Percentiles rank a stretch among this genome's conserved stretches.
phyloP scores from a whole-genome alignment of 1,284 basidiomycete genomes.

The Cryptococcus sp. region DNA sequence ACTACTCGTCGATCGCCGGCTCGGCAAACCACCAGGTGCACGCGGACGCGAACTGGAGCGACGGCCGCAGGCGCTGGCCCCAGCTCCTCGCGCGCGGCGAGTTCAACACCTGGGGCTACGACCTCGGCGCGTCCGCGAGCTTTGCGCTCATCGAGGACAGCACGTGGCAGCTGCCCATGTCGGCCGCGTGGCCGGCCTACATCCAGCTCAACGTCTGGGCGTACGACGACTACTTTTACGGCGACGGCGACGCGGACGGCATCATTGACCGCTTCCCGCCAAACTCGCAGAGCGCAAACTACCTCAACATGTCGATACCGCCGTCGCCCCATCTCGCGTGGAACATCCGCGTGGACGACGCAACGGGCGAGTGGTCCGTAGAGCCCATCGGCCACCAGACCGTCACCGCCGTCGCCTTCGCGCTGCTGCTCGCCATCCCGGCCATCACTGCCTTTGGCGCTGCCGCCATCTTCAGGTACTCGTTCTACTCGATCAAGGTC shows the following conservation, averaged over 20 bases:
- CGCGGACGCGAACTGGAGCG: constrained; percentile 64
- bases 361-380: constrained; percentile 69
- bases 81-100: constrained; percentile 79
- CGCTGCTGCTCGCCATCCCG: constrained; percentile 72
- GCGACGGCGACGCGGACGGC: constrained; percentile 79
- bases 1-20: constrained; percentile 67
- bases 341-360: constrained; percentile 74
- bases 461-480: constrained; percentile 84
- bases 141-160: constrained; percentile 64
- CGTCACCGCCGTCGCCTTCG: constrained; percentile 79
- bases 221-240: constrained; percentile 85
- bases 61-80: constrained; percentile 67
- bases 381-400: constrained; percentile 74
- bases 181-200: constrained; percentile 80
- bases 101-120: constrained; percentile 87
- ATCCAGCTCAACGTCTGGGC: constrained; percentile 83
- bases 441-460: constrained; percentile 77
- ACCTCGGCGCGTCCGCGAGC: constrained; percentile 66
- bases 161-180: constrained; percentile 56
- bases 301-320: constrained; percentile 71
- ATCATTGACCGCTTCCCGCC: constrained; percentile 83
- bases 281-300: constrained; percentile 74
- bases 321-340: constrained; percentile 67
- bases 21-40: constrained; percentile 68
- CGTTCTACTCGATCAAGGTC: constrained; percentile 90